A percentile compares a stretch with the other conserved stretches of the same genome.
phyloP scores from a whole-genome alignment of 495 filamentous ascomycete genomes.

The Cenococcum geophilum region DNA sequence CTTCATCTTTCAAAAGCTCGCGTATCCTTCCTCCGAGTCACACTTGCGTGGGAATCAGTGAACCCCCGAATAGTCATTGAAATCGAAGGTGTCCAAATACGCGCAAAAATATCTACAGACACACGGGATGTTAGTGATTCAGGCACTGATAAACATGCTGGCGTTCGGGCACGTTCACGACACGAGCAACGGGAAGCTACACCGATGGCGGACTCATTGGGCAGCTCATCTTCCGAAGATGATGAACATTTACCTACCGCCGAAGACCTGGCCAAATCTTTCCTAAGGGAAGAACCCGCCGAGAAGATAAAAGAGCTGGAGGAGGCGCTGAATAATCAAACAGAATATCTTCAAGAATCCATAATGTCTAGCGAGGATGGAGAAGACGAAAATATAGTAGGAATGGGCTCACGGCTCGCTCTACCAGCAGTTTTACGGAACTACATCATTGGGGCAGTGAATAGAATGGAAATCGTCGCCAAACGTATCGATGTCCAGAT shows the following conservation, averaged over 20 bases:
- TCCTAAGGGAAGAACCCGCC: conserved; percentile 71
- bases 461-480: conserved; percentile 69
- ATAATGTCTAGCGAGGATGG: conserved; percentile 47
- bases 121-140: conserved; percentile 14
- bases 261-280: conserved; percentile 80
- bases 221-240: conserved; percentile 33
- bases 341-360: conserved; percentile 54
- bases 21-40: conserved; percentile 64
- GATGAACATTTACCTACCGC: conserved; percentile 60
- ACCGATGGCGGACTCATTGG: conserved; percentile 3
- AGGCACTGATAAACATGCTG: not conserved
- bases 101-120: conserved; percentile 40
- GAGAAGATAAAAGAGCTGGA: conserved; percentile 71
- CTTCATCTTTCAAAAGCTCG: conserved; percentile 64
- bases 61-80: conserved; percentile 71
- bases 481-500: conserved; percentile 47
- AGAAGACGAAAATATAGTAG: conserved; percentile 59
- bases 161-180: conserved; percentile 1
- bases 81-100: conserved; percentile 67
- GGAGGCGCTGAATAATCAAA: conserved; percentile 63
- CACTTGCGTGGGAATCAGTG: conserved; percentile 75
- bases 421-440: conserved; percentile 76
- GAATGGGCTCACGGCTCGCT: conserved; percentile 65
- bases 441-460: conserved; percentile 75
- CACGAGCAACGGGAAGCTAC: conserved; percentile 3